phyloP scores from a whole-genome alignment of 768 basidiomycete species.

The Podaxis sp. region DNA sequence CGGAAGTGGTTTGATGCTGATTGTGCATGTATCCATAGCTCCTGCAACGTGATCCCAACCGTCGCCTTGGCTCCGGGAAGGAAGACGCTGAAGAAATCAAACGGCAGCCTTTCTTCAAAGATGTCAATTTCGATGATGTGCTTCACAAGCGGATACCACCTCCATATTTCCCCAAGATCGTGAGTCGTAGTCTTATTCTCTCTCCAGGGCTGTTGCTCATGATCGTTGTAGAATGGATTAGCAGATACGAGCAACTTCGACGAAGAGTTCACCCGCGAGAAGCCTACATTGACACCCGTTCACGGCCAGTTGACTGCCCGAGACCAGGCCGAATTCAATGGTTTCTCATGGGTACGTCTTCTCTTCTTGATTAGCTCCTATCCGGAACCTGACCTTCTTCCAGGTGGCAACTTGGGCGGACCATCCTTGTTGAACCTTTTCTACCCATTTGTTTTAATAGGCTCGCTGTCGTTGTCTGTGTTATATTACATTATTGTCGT shows the following conservation, averaged over 20 bases:
- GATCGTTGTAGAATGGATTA: conserved; percentile 63
- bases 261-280: conserved; percentile 95
- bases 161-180: conserved; percentile 96
- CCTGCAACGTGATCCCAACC: conserved; percentile 86
- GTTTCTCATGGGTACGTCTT: conserved; percentile 84
- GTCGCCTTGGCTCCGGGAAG: conserved; percentile 89
- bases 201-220: background rate
- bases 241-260: conserved; percentile 94
- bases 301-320: conserved; percentile 88
- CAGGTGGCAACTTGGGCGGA: conserved; percentile 64
- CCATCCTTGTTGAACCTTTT: conserved; percentile 35
- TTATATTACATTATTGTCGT: conserved; percentile 28
- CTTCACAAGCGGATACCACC: conserved; percentile 95
- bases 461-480: conserved; percentile 17
- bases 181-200: conserved; percentile 37
- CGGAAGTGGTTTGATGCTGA: background rate
- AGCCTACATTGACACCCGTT: conserved; percentile 96
- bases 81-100: conserved; percentile 98
- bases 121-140: conserved; percentile 97
- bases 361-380: background rate
- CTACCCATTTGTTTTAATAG: conserved; percentile 11
- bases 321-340: conserved; percentile 95
- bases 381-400: conserved; percentile 8
- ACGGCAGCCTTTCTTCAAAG: conserved; percentile 97
- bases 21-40: conserved; percentile 48